phyloP scores from a whole-genome alignment of 176 grass and related monocot species.

The Lolium rigidum region DNA sequence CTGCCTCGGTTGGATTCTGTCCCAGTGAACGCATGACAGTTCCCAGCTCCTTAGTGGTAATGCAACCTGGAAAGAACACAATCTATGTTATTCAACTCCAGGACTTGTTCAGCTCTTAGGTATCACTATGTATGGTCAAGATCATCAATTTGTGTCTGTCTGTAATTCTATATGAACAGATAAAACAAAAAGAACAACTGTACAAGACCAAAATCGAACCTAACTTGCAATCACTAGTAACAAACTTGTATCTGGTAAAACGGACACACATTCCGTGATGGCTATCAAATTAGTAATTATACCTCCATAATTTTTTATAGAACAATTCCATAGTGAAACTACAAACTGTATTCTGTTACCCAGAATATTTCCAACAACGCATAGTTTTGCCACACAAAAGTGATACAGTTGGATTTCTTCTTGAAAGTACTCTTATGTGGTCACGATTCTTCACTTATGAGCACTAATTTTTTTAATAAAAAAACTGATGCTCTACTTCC shows the following conservation, averaged over 20 bases:
- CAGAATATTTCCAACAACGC: background rate
- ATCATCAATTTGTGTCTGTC: background rate
- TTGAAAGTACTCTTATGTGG: conserved; percentile 1
- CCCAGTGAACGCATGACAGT: conserved; percentile 59
- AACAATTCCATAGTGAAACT: background rate
- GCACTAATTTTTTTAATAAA: background rate
- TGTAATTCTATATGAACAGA: background rate
- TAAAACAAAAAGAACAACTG: background rate
- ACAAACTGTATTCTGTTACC: background rate
- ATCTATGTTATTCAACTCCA: conserved; percentile 4
- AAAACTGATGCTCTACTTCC: background rate
- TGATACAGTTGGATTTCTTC: background rate
- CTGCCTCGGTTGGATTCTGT: conserved; percentile 55
- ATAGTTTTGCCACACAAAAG: conserved; percentile 9
- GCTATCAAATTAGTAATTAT: conserved; percentile 10
- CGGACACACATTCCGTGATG: background rate
- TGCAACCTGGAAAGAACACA: conserved; percentile 34
- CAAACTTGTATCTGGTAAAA: background rate
- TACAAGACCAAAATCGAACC: background rate
- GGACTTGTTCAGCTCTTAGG: conserved; percentile 1
- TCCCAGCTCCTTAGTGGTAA: conserved; percentile 55
- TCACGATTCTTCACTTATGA: background rate
- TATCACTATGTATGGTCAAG: background rate
- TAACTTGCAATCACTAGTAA: background rate
- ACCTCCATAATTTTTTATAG: background rate